phyloP scores from a whole-genome alignment of 257 asterid species.

The Solanum chiquidenum region DNA sequence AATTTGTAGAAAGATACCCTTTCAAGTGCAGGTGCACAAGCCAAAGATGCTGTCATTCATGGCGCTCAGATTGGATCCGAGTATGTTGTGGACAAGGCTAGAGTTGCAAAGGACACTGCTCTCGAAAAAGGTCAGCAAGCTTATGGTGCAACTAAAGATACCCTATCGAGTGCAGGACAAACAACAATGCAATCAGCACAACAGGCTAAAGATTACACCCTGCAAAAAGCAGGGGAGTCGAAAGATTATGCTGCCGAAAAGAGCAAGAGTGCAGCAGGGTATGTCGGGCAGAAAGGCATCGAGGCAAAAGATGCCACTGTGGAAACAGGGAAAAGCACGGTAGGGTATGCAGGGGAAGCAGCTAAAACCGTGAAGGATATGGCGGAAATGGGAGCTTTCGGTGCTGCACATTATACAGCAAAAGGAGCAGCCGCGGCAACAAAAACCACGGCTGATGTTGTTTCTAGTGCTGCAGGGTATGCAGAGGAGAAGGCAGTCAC shows the following conservation, averaged over 20 bases:
- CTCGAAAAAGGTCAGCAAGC: neutral
- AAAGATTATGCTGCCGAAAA: slow-evolving; percentile 7
- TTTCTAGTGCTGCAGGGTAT: slow-evolving; percentile 41
- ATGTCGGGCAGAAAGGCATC: slow-evolving; percentile 22
- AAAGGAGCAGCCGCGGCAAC: slow-evolving; percentile 52
- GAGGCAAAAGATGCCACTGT: slow-evolving; percentile 34
- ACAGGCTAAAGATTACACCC: slow-evolving; percentile 11
- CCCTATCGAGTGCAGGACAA: neutral
- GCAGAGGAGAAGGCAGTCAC: slow-evolving; percentile 31
- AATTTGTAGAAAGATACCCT: neutral
- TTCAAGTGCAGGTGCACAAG: neutral
- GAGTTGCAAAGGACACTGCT: neutral
- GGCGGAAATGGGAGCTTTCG: slow-evolving; percentile 58
- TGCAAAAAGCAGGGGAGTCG: slow-evolving; percentile 5
- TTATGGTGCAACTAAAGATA: neutral
- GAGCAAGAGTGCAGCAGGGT: slow-evolving; percentile 23
- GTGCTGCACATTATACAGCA: slow-evolving; percentile 50
- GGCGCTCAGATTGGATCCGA: neutral
- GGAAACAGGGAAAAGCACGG: slow-evolving; percentile 38
- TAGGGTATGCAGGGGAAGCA: slow-evolving; percentile 40
- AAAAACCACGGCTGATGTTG: slow-evolving; percentile 29
- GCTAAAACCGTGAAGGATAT: slow-evolving; percentile 42
- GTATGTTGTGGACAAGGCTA: neutral
- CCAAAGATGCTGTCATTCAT: neutral
- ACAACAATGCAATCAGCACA: neutral